Evolutionary conservation across 2,329 filamentous ascomycete species (phyloP).

Genomic region (Colletotrichum tanaceti): DNA sequence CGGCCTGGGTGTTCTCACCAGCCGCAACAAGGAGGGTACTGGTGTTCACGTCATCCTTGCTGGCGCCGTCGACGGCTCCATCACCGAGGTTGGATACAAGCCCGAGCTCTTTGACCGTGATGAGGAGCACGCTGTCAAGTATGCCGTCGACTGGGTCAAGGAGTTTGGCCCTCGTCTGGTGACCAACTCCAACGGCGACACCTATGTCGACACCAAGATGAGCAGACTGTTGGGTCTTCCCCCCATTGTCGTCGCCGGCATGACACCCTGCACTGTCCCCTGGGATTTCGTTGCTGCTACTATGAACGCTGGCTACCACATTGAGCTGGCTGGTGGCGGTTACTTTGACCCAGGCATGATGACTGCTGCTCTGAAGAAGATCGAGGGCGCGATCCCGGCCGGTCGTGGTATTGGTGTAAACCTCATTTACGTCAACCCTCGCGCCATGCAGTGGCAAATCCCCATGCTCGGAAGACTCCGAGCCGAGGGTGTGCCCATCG

Average conservation of each 20-base stretch:
- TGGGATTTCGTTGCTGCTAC: conserved; percentile 94
- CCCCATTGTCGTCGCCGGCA: conserved; percentile 90
- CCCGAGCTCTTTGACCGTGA: conserved; percentile 97
- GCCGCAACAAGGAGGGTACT: conserved; percentile 98
- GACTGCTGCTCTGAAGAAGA: conserved; percentile 84
- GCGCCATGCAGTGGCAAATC: conserved; percentile 93
- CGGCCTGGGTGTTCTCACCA: conserved; percentile 93
- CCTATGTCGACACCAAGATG: conserved; percentile 97
- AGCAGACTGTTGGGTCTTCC: conserved; percentile 86
- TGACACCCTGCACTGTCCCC: conserved; percentile 90
- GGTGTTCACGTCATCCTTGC: conserved; percentile 96
- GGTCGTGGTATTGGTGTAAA: conserved; percentile 91
- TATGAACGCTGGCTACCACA: conserved; percentile 95
- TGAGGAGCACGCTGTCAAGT: conserved; percentile 93
- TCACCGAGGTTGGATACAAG: conserved; percentile 95
- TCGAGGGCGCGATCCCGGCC: conserved; percentile 84
- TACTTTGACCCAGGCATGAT: conserved; percentile 87
- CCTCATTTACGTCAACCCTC: conserved; percentile 89
- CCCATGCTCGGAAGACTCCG: conserved; percentile 83
- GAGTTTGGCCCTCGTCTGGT: conserved; percentile 94
- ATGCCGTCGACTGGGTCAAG: conserved; percentile 96
- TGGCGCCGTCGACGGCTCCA: conserved; percentile 90
- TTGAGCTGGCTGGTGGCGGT: conserved; percentile 89
- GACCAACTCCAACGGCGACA: conserved; percentile 88
- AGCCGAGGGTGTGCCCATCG: conserved; percentile 87